These are phyloP conservation scores for Colletotrichum australisinense DNA, from an alignment of 2,329 filamentous ascomycete genomes.

Conservation along the genomic window DNA sequence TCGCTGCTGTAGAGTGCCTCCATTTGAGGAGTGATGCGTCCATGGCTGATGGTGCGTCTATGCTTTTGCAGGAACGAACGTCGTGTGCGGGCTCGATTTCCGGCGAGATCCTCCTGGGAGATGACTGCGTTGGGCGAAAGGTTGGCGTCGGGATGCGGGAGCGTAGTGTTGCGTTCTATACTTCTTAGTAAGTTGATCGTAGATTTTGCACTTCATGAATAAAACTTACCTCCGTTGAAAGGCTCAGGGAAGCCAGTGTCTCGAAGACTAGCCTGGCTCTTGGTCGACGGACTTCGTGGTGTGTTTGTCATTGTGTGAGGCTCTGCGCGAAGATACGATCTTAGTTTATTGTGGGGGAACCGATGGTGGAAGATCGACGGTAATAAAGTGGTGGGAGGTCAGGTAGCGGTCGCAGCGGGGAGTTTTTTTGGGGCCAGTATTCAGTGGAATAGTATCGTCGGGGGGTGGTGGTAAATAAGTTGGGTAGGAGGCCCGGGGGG, in stretches of 20 bases:
- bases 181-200: not conserved
- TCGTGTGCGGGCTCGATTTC: conserved; percentile 54
- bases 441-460: conserved; percentile 17
- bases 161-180: conserved; percentile 67
- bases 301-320: conserved; percentile 27
- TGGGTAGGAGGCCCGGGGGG: not conserved
- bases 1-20: conserved; percentile 47
- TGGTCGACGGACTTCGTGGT: conserved; percentile 31
- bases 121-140: conserved; percentile 67
- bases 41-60: conserved; percentile 59
- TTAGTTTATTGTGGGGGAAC: conserved; percentile 30
- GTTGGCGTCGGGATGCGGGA: conserved; percentile 72
- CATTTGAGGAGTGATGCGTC: conserved; percentile 52
- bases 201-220: not conserved
- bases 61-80: conserved; percentile 60
- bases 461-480: conserved; percentile 9
- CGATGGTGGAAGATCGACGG: not conserved
- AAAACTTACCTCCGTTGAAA: conserved; percentile 57
- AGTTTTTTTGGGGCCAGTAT: conserved; percentile 8
- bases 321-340: conserved; percentile 20
- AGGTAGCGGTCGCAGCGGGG: not conserved
- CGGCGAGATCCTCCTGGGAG: conserved; percentile 63
- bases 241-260: conserved; percentile 66
- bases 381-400: not conserved
- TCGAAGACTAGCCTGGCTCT: conserved; percentile 31